Base-by-base conservation (phyloP, 2,329 filamentous ascomycete genomes). In the Neofusicoccum sp. region DNA sequence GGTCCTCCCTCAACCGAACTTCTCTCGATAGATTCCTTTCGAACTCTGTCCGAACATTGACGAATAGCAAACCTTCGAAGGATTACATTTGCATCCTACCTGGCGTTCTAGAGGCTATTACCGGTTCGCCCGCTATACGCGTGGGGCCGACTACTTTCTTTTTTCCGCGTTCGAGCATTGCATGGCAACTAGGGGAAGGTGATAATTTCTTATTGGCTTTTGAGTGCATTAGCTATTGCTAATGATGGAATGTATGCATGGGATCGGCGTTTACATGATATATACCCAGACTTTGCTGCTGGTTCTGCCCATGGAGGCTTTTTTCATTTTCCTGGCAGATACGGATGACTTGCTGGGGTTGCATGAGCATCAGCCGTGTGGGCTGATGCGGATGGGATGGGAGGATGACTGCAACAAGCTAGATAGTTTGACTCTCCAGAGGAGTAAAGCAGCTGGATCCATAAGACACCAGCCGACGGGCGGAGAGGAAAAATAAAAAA, bases 1-100 rank as follows among this genome's bases (percentile, higher is more conserved):
- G 5, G 64, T 73, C 45, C 72, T 75, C 16, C 74, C 75, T 62
- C 75, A 76, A 59, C 74, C 74, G 8, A 67, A 74, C 22, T 76
- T 76, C 22, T 49, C 34, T 34, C 61, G 61, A 39, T 63, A 63
- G 61, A 63, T 56, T 58, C 29, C 36, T 12, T 43, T 36, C 14
- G 49, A 31, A 39, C n/a, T 33, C 60, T 54, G 48, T 45, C 29
- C 34, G 59, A 36, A 43, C 12, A 28, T 44, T 34, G 12, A 60
- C 44, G 44, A 48, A 60, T 6, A 41, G n/a, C 9, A 39, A 33
- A 36, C 47, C 37, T 45, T 6, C 12, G 7, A 9, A 16, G 47
- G 59, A 44, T 52, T 16, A 28, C 8, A 37, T 29, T 47, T 62
- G 60, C 60, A 62, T 62, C 34, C 41, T 43, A 29, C 36, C 8